Conservation (phyloP, 2,329 filamentous ascomycete genomes). For the Colletotrichum sp. region DNA sequence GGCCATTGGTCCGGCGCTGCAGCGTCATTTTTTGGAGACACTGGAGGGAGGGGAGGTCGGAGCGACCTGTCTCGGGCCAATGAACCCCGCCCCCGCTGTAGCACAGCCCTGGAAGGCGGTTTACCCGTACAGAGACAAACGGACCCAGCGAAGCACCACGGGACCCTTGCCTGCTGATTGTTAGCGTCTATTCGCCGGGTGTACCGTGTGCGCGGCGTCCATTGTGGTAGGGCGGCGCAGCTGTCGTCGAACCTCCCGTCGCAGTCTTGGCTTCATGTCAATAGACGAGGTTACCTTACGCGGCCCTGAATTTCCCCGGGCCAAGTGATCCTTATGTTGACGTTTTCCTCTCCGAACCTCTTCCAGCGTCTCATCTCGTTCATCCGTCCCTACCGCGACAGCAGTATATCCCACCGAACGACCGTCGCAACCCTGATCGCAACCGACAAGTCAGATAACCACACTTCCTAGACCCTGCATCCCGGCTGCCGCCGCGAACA, state of each 20-base stretch:
- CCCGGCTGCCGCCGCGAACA: not conserved
- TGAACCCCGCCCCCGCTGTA: conserved; percentile 10
- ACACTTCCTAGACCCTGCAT: not conserved
- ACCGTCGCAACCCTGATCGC: not conserved
- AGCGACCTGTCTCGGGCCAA: conserved; percentile 1
- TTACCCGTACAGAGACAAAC: not conserved
- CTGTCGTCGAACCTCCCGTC: not conserved
- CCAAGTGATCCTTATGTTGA: not conserved
- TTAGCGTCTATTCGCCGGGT: not conserved
- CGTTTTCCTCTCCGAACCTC: not conserved
- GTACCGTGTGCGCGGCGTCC: not conserved
- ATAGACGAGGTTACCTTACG: conserved; percentile 15
- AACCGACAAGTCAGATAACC: not conserved
- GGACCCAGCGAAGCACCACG: not conserved
- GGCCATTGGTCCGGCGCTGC: conserved; percentile 1
- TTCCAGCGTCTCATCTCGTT: not conserved
- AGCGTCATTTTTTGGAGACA: not conserved
- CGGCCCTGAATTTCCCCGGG: conserved; percentile 12
- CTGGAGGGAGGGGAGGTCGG: not conserved
- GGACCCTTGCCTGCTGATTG: conserved; percentile 5
- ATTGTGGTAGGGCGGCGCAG: not conserved
- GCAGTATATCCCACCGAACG: not conserved
- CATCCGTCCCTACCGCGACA: not conserved
- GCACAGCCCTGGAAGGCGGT: not conserved
- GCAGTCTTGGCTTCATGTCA: conserved; percentile 17